These are phyloP conservation scores for Camellia sinensis DNA, from an alignment of 148 eudicot genomes.

Conservation along the genomic window DNA sequence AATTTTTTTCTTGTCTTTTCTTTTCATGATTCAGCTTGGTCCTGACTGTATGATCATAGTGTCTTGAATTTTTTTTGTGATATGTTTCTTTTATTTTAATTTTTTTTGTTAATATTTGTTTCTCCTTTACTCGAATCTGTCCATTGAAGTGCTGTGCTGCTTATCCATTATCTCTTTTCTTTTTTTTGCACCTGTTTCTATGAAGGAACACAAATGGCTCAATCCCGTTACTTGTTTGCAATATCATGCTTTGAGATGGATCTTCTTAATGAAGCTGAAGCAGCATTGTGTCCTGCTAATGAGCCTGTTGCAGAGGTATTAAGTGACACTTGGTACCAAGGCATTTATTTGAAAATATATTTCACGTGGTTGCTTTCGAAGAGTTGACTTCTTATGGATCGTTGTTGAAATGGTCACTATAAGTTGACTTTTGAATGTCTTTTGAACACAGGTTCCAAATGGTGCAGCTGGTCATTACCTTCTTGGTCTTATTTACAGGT, in stretches of 20 bases:
- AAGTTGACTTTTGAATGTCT: neutral
- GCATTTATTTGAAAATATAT: neutral
- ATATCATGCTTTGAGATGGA: conserved; percentile 93
- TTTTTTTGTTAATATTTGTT: conserved; percentile 11
- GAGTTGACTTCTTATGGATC: conserved; percentile 11
- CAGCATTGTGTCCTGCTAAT: conserved; percentile 65
- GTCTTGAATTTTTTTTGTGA: neutral
- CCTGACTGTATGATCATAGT: neutral
- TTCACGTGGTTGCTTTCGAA: neutral
- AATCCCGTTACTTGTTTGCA: conserved; percentile 97
- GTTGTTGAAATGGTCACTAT: conserved; percentile 4
- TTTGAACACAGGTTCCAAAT: conserved; percentile 64
- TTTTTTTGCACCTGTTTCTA: conserved; percentile 17
- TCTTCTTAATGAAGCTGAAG: conserved; percentile 85
- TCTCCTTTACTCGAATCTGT: neutral
- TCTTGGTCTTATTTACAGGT: conserved; percentile 95
- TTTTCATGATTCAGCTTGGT: conserved; percentile 5
- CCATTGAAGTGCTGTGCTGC: neutral
- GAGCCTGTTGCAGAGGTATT: conserved; percentile 82
- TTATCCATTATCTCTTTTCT: conserved; percentile 1
- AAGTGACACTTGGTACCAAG: neutral
- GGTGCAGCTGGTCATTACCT: conserved; percentile 99
- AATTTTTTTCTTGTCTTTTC: neutral
- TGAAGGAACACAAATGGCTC: conserved; percentile 83
- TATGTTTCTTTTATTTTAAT: neutral